Evolutionary conservation across 1,284 basidiomycete genomes (phyloP).

Genomic region (Xerocomus amazonicus): DNA sequence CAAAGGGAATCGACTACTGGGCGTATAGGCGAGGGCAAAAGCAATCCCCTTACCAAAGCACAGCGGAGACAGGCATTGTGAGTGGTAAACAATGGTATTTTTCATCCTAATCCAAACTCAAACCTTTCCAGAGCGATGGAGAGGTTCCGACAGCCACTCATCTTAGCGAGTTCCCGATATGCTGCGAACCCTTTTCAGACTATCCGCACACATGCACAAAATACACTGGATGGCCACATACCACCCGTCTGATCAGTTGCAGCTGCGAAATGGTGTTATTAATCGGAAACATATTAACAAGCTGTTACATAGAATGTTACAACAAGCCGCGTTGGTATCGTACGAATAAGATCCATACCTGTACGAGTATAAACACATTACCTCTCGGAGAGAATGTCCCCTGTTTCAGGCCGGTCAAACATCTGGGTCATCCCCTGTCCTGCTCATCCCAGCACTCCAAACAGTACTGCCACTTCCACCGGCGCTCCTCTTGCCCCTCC

Average conservation of each 20-base stretch:
- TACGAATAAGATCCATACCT: constrained; percentile 19
- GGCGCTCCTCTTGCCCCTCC: constrained; percentile 53
- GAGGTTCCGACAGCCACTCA: constrained; percentile 64
- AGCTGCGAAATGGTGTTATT: background rate
- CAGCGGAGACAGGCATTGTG: constrained; percentile 72
- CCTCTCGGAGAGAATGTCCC: constrained; percentile 5
- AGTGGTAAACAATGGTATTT: constrained; percentile 32
- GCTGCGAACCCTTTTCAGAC: constrained; percentile 71
- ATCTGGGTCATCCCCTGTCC: constrained; percentile 46
- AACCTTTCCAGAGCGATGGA: constrained; percentile 54
- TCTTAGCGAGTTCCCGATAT: constrained; percentile 66
- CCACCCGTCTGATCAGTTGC: background rate
- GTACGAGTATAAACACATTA: constrained; percentile 13
- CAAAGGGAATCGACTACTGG: constrained; percentile 37
- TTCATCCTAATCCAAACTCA: constrained; percentile 6
- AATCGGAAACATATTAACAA: constrained; percentile 20
- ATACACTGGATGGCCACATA: constrained; percentile 61
- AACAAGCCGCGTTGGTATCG: constrained; percentile 20
- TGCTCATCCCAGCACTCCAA: constrained; percentile 79
- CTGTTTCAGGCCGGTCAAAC: constrained; percentile 13
- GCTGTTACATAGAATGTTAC: constrained; percentile 17
- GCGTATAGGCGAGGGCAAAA: constrained; percentile 70
- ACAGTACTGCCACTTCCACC: constrained; percentile 73
- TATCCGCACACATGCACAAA: constrained; percentile 76
- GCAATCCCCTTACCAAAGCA: constrained; percentile 53